Conservation (phyloP, 2,329 filamentous ascomycete species). For the Apiospora pterosperma region DNA sequence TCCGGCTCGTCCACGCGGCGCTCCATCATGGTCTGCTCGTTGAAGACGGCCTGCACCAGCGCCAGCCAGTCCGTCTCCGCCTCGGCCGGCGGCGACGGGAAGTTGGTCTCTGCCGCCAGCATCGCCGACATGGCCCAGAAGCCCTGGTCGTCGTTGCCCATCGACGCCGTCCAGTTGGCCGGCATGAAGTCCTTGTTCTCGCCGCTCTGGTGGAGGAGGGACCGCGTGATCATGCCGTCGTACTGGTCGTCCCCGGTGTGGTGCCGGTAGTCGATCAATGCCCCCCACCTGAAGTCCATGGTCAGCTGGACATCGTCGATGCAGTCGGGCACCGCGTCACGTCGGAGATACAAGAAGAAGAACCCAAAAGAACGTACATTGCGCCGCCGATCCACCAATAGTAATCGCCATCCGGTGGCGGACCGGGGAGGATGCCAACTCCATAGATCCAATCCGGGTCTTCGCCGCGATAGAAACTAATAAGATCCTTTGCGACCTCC, state of each 20-base stretch:
- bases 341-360: no score
- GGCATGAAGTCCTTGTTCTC: constrained; percentile 48
- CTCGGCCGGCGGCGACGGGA: constrained; percentile 38
- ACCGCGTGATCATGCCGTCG: constrained; percentile 38
- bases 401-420: constrained; percentile 29
- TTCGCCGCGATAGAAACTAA: constrained; percentile 28
- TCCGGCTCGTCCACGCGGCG: constrained; percentile 43
- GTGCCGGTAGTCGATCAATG: constrained; percentile 37
- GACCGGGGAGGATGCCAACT: constrained; percentile 28
- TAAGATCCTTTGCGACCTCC: constrained; percentile 24
- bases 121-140: constrained; percentile 58
- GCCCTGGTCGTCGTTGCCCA: constrained; percentile 59
- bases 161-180: constrained; percentile 35
- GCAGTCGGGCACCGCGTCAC: background rate
- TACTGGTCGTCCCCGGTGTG: constrained; percentile 46
- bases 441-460: constrained; percentile 25
- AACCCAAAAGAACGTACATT: constrained; percentile 15
- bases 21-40: constrained; percentile 37
- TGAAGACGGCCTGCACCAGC: constrained; percentile 57
- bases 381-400: constrained; percentile 30
- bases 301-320: background rate
- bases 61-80: constrained; percentile 45
- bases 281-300: constrained; percentile 11
- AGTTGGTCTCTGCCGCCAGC: constrained; percentile 51
- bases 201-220: constrained; percentile 44